phyloP scores from a whole-genome alignment of 2,329 filamentous ascomycete species.

The Orbilia javanica region DNA sequence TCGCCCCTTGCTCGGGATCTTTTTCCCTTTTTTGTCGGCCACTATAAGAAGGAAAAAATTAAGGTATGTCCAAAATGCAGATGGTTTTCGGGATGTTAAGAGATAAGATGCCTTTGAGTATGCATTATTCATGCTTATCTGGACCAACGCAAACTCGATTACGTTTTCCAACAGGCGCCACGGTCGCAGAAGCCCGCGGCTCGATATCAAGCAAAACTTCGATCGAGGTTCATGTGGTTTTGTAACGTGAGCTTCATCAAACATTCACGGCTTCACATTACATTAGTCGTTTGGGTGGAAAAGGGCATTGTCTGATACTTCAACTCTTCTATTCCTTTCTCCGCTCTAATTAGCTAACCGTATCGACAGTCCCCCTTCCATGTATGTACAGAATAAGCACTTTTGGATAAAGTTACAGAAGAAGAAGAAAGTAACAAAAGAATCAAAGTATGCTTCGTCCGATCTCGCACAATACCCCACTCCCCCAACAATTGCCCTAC shows the following conservation, averaged over 20 bases:
- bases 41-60: background rate
- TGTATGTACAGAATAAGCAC: constrained; percentile 18
- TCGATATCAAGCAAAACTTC: background rate
- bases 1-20: constrained; percentile 17
- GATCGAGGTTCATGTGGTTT: background rate
- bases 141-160: constrained; percentile 43
- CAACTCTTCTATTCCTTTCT: constrained; percentile 3
- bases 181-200: constrained; percentile 27
- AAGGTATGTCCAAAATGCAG: background rate
- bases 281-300: background rate
- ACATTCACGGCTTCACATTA: background rate
- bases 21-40: constrained; percentile 20
- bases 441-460: constrained; percentile 2
- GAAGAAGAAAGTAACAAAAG: constrained; percentile 24
- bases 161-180: constrained; percentile 42
- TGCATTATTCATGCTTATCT: constrained; percentile 48
- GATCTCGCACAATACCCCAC: constrained; percentile 6
- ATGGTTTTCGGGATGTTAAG: background rate
- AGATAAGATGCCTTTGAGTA: constrained; percentile 21
- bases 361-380: constrained; percentile 10
- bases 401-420: constrained; percentile 3
- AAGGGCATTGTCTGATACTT: constrained; percentile 4
- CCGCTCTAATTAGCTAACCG: constrained; percentile 3
- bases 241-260: background rate
- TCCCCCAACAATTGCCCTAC: constrained; percentile 5